phyloP scores from a whole-genome alignment of 371 early-diverging fungal genomes.

The Mucor irregularis region DNA sequence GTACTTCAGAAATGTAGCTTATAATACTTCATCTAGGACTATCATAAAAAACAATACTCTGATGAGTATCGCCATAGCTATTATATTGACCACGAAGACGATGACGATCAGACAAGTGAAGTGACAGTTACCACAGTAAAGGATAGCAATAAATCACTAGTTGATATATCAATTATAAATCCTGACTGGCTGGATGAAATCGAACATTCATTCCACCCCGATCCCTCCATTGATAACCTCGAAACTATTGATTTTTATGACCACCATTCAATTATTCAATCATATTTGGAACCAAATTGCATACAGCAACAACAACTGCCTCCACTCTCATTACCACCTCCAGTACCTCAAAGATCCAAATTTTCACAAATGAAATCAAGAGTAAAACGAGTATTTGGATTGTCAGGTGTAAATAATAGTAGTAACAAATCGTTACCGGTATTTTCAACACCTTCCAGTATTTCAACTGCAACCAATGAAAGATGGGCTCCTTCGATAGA shows the following conservation, averaged over 20 bases:
- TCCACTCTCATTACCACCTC: not conserved
- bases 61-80: no score
- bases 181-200: constrained; percentile 9
- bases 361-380: constrained; percentile 9
- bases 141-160: not conserved
- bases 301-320: not conserved
- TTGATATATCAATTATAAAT: not conserved
- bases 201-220: not conserved
- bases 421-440: not conserved
- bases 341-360: not conserved
- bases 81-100: no score
- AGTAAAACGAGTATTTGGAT: constrained; percentile 13
- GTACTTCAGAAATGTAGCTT: no score
- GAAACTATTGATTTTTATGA: not conserved
- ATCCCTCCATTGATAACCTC: not conserved
- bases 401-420: not conserved
- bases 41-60: not conserved
- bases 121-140: not conserved
- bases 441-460: not conserved
- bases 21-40: not conserved
- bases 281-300: constrained; percentile 17
- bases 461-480: not conserved
- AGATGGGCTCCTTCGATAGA: constrained; percentile 13
- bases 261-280: constrained; percentile 16
- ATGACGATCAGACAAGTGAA: not conserved